phyloP scores from a whole-genome alignment of 1,284 basidiomycete genomes.

The Cutaneotrichosporon spelunceum region DNA sequence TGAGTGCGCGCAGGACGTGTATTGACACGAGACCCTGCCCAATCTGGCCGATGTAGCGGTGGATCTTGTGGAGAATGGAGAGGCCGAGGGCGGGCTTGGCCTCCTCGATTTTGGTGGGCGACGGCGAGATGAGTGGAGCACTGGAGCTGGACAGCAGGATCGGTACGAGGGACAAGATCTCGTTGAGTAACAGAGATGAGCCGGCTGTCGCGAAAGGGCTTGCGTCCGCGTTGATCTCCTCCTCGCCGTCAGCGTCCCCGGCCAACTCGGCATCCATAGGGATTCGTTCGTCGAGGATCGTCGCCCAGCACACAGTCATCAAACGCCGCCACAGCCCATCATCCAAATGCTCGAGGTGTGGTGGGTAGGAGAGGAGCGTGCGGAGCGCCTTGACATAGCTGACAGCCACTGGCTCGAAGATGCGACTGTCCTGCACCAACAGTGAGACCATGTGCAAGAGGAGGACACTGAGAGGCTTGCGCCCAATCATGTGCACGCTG shows the following conservation, averaged over 20 bases:
- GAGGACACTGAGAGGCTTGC: constrained; percentile 49
- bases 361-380: constrained; percentile 61
- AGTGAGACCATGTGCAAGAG: constrained; percentile 66
- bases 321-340: constrained; percentile 65
- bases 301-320: constrained; percentile 70
- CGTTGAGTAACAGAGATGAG: constrained; percentile 35
- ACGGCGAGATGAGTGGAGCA: constrained; percentile 37
- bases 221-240: constrained; percentile 30
- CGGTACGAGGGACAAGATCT: constrained; percentile 65
- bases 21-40: constrained; percentile 69
- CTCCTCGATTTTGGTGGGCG: constrained; percentile 6
- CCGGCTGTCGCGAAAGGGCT: constrained; percentile 10
- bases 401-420: constrained; percentile 66
- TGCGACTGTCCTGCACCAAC: constrained; percentile 58
- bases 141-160: constrained; percentile 60
- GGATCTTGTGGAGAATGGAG: constrained; percentile 63
- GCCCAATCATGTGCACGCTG: constrained; percentile 34
- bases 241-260: constrained; percentile 22
- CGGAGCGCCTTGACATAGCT: constrained; percentile 78
- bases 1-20: constrained; percentile 66
- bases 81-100: constrained; percentile 51
- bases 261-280: constrained; percentile 40
- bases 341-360: constrained; percentile 75
- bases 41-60: constrained; percentile 64
- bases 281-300: constrained; percentile 65